Percentiles rank a stretch among this genome's conserved stretches.
phyloP scores from a whole-genome alignment of 805 yeast genomes.

The Wickerhamiella domercqiae region DNA sequence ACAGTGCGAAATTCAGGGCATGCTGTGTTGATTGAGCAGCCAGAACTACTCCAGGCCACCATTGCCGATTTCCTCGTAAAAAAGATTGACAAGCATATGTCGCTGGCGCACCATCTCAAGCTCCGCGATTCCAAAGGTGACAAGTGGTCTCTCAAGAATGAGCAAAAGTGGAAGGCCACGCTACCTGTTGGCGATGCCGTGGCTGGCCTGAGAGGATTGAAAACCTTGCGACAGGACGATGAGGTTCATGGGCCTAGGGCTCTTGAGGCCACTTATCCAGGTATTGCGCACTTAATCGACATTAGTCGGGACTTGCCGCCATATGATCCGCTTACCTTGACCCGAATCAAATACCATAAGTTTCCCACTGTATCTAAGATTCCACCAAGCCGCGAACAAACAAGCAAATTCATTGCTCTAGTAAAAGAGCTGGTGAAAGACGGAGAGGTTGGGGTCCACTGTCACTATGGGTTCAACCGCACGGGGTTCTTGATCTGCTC shows the following conservation, averaged over 20 bases:
- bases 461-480: conserved; percentile 70
- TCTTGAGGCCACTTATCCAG: conserved; percentile 37
- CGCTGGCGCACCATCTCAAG: conserved; percentile 38
- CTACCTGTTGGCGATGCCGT: conserved; percentile 29
- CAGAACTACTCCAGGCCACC: conserved; percentile 47
- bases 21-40: conserved; percentile 45
- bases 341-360: conserved; percentile 43
- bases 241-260: conserved; percentile 39
- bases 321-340: conserved; percentile 44
- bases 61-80: conserved; percentile 41
- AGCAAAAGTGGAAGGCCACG: conserved; percentile 50
- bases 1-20: conserved; percentile 40
- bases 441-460: conserved; percentile 47
- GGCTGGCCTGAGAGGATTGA: conserved; percentile 45
- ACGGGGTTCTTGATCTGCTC: conserved; percentile 63
- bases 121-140: conserved; percentile 31
- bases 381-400: conserved; percentile 49
- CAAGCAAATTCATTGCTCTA: conserved; percentile 38
- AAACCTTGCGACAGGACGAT: conserved; percentile 56
- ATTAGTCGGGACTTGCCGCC: conserved; percentile 54
- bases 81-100: conserved; percentile 37
- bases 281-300: conserved; percentile 46
- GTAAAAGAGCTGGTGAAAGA: conserved; percentile 18
- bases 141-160: conserved; percentile 70
- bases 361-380: conserved; percentile 67